Evolutionary conservation across 768 basidiomycete genomes (phyloP).

Genomic region (Tulasnella sp.): DNA sequence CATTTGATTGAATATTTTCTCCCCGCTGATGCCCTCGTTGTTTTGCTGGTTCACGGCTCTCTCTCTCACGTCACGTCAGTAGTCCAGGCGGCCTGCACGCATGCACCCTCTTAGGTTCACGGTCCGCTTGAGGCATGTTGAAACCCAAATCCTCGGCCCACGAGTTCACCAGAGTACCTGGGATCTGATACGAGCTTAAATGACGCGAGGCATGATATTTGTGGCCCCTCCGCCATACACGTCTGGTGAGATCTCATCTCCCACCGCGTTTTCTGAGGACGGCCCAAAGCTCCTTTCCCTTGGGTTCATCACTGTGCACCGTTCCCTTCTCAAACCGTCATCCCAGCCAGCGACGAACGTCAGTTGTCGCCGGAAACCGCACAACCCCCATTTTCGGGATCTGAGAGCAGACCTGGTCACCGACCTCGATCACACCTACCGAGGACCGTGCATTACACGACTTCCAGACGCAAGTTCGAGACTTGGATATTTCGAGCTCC

Average conservation of each 20-base stretch:
- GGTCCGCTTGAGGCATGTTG: background rate
- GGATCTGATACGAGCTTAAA: slow-evolving; percentile 24
- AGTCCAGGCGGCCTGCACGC: background rate
- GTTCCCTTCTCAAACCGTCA: slow-evolving; percentile 3
- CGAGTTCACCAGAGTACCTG: background rate
- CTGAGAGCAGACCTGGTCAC: slow-evolving; percentile 16
- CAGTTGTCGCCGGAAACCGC: slow-evolving; percentile 15
- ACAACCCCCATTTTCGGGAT: slow-evolving; percentile 19
- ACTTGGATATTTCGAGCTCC: slow-evolving; percentile 7
- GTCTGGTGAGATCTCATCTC: slow-evolving; percentile 13
- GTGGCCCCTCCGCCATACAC: background rate
- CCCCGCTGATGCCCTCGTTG: slow-evolving; percentile 2
- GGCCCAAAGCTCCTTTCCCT: slow-evolving; percentile 8
- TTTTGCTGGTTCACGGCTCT: background rate
- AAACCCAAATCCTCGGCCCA: slow-evolving; percentile 18
- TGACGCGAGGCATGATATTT: slow-evolving; percentile 15
- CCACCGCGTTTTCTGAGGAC: background rate
- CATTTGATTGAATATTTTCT: slow-evolving; percentile 18
- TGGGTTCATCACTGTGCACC: slow-evolving; percentile 16
- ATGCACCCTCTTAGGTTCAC: slow-evolving; percentile 15
- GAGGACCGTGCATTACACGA: slow-evolving; percentile 24
- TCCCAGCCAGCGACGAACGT: slow-evolving; percentile 1
- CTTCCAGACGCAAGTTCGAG: slow-evolving; percentile 25
- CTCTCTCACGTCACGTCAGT: slow-evolving; percentile 4
- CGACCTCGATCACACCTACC: slow-evolving; percentile 30